Evolutionary conservation across 495 filamentous ascomycete genomes (phyloP).

Genomic region (Trichoderma parareesei): DNA sequence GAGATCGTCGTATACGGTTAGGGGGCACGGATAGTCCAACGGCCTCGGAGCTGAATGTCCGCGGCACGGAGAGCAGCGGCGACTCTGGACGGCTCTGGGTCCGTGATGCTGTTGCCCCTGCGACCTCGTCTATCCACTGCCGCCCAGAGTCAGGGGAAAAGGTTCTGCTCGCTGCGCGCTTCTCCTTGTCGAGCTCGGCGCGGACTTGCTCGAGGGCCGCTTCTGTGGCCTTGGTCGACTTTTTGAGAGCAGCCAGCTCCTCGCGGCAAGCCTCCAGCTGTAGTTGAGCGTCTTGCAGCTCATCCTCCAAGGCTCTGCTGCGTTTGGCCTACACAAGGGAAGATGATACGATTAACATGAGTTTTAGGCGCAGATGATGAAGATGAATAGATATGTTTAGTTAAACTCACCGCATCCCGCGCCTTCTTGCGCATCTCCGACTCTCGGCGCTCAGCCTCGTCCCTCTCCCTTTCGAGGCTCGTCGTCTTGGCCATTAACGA

Average conservation of each 20-base stretch:
- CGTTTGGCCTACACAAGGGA: slow-evolving; percentile 53
- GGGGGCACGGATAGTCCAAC: slow-evolving; percentile 36
- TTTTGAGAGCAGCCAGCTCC: slow-evolving; percentile 56
- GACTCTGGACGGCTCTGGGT: slow-evolving; percentile 39
- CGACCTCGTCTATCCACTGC: slow-evolving; percentile 61
- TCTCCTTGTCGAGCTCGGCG: slow-evolving; percentile 34
- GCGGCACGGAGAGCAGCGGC: slow-evolving; percentile 31
- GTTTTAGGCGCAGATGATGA: not conserved
- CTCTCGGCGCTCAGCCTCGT: slow-evolving; percentile 77
- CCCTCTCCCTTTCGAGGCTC: slow-evolving; percentile 78
- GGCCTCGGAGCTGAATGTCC: slow-evolving; percentile 42
- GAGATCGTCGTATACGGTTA: slow-evolving; percentile 33
- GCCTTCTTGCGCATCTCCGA: slow-evolving; percentile 77
- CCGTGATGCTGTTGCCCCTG: slow-evolving; percentile 26
- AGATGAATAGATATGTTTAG: not conserved
- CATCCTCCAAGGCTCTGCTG: slow-evolving; percentile 69
- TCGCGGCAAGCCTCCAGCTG: slow-evolving; percentile 48
- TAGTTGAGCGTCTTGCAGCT: slow-evolving; percentile 61
- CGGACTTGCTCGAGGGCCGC: slow-evolving; percentile 48
- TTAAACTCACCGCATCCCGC: slow-evolving; percentile 63
- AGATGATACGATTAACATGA: not conserved
- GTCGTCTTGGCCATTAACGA: slow-evolving; percentile 66
- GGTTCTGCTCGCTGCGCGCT: slow-evolving; percentile 43
- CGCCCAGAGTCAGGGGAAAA: slow-evolving; percentile 49
- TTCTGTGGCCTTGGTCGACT: slow-evolving; percentile 56